phyloP scores from a whole-genome alignment of 2,329 filamentous ascomycete species.

The Alternaria sp. region DNA sequence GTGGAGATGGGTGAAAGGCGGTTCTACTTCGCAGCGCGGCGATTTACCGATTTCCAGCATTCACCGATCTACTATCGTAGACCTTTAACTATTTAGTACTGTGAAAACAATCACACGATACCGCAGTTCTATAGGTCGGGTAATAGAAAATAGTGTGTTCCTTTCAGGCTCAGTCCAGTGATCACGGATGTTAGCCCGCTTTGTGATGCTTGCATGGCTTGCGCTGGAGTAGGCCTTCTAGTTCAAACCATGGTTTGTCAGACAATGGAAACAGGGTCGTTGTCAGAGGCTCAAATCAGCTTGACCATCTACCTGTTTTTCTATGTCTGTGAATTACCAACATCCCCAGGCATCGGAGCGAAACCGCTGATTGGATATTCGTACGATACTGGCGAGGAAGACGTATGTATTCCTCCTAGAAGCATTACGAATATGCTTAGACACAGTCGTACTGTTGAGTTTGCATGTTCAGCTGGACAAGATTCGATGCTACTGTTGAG shows the following conservation, averaged over 20 bases:
- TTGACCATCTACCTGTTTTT: neutral
- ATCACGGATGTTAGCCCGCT: neutral
- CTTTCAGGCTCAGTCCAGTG: neutral
- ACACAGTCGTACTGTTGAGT: neutral
- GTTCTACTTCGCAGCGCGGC: neutral
- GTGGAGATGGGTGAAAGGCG: no score
- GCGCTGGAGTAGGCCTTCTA: neutral
- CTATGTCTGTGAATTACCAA: neutral
- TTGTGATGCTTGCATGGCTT: neutral
- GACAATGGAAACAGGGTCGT: neutral
- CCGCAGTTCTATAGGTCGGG: neutral
- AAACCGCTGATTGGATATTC: neutral
- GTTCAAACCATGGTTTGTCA: neutral
- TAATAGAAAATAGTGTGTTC: neutral
- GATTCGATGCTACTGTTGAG: neutral
- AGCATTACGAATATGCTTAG: neutral
- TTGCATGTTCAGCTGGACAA: neutral
- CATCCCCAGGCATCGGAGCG: neutral
- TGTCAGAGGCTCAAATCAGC: neutral
- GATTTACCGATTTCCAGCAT: neutral
- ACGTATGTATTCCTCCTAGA: neutral
- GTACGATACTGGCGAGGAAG: neutral
- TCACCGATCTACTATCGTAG: neutral
- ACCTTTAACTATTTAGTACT: neutral
- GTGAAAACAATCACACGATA: neutral